Percentiles rank a stretch among this genome's conserved stretches.
phyloP scores from a whole-genome alignment of 495 filamentous ascomycete species.

The Neurospora discreta region DNA sequence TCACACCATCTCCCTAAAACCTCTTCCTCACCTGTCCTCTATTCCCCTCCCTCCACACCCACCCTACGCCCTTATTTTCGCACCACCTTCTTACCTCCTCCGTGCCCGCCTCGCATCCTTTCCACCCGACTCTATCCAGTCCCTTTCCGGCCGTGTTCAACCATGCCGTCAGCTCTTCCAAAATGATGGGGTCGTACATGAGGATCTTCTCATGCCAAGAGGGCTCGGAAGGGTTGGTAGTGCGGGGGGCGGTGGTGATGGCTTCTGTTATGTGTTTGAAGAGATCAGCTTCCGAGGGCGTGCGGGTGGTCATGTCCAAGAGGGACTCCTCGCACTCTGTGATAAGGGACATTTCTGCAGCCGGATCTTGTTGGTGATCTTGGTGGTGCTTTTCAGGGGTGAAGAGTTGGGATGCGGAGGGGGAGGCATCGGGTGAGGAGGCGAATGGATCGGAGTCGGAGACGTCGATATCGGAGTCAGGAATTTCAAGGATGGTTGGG shows the following conservation, averaged over 20 bases:
- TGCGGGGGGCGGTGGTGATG: slow-evolving; percentile 41
- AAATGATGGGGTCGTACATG: slow-evolving; percentile 81
- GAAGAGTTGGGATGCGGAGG: slow-evolving; percentile 16
- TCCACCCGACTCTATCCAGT: slow-evolving; percentile 47
- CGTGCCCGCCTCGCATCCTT: slow-evolving; percentile 51
- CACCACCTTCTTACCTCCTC: slow-evolving; percentile 71
- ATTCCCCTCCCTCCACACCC: slow-evolving; percentile 43
- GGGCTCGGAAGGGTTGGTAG: slow-evolving; percentile 36
- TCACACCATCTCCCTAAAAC: slow-evolving; percentile 16
- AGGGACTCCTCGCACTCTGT: slow-evolving; percentile 33
- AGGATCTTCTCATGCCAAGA: slow-evolving; percentile 88
- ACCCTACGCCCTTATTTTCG: slow-evolving; percentile 69
- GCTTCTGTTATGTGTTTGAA: slow-evolving; percentile 55
- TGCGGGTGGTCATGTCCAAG: slow-evolving; percentile 14
- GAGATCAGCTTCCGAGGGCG: slow-evolving; percentile 31
- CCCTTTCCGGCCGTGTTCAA: slow-evolving; percentile 65
- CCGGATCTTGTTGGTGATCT: neutral
- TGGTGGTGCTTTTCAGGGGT: slow-evolving; percentile 17
- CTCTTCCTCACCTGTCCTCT: slow-evolving; percentile 38
- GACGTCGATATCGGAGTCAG: slow-evolving; percentile 57
- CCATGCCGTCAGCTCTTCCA: slow-evolving; percentile 81
- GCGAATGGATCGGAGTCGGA: slow-evolving; percentile 16
- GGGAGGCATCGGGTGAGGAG: slow-evolving; percentile 3
- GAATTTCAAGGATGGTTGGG: slow-evolving; percentile 44
- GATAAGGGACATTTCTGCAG: slow-evolving; percentile 17